These are phyloP conservation scores for Achaetomium macrosporum DNA, from an alignment of 2,329 filamentous ascomycete genomes.

Conservation along the genomic window DNA sequence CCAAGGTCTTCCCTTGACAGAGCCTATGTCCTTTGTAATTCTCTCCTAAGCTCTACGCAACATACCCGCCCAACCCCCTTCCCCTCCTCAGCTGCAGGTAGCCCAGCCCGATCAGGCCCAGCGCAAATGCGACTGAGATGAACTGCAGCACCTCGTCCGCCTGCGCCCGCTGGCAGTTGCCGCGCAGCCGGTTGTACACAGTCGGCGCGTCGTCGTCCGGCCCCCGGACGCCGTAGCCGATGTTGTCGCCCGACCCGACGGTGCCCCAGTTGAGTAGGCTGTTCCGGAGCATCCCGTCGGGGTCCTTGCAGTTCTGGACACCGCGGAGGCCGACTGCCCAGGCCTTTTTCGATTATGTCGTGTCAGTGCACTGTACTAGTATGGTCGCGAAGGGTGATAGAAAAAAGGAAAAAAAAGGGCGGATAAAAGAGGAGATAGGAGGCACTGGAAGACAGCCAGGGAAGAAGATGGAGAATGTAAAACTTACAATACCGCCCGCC, in stretches of 20 bases:
- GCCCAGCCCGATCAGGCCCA: conserved; percentile 9
- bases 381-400: background rate
- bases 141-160: conserved; percentile 19
- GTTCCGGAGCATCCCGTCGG: conserved; percentile 9
- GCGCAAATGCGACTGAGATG: conserved; percentile 12
- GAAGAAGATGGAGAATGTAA: background rate
- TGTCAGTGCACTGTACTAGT: background rate
- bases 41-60: conserved; percentile 6
- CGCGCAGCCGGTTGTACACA: conserved; percentile 6
- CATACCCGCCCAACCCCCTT: background rate
- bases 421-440: background rate
- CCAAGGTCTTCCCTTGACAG: too few relatives aligned
- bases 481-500: conserved; percentile 22
- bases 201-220: background rate
- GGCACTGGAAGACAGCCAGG: background rate
- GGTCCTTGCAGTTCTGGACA: conserved; percentile 6
- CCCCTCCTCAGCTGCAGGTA: conserved; percentile 13
- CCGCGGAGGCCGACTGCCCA: conserved; percentile 18
- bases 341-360: conserved; percentile 9
- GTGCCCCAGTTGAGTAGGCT: conserved; percentile 19
- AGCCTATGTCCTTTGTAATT: background rate
- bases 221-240: conserved; percentile 5
- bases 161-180: conserved; percentile 16
- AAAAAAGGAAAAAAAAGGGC: background rate
- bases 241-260: background rate